These are phyloP conservation scores for Dispira parvispora DNA, from an alignment of 192 early-diverging fungal genomes.

Conservation along the genomic window DNA sequence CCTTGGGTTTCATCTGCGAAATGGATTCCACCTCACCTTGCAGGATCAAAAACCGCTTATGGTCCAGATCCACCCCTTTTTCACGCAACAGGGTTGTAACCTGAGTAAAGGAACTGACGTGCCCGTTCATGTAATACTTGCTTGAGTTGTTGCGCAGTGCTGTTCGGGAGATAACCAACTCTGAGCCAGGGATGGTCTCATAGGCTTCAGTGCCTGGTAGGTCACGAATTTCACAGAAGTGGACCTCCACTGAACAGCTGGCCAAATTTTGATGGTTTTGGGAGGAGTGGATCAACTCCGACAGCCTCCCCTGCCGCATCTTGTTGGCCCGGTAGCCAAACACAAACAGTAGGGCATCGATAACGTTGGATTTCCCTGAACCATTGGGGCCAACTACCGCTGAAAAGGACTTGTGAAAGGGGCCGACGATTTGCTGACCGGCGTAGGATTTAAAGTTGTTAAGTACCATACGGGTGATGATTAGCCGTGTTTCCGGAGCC, in stretches of 20 bases:
- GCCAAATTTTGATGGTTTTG: conserved; percentile 47
- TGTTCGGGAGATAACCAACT: conserved; percentile 62
- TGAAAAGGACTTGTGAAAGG: conserved; percentile 73
- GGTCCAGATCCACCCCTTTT: conserved; percentile 89
- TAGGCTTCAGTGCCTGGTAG: conserved; percentile 41
- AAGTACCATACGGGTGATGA: conserved; percentile 73
- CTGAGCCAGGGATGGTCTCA: conserved; percentile 41
- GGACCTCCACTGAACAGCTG: conserved; percentile 77
- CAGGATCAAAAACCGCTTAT: conserved; percentile 94
- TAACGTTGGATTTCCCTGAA: conserved; percentile 97
- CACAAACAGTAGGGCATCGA: conserved; percentile 93
- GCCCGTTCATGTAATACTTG: conserved; percentile 58
- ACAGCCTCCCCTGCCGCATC: conserved; percentile 89
- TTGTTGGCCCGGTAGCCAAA: conserved; percentile 97
- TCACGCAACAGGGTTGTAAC: conserved; percentile 66
- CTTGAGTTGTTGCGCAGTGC: conserved; percentile 49
- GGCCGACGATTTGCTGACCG: conserved; percentile 79
- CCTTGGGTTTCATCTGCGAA: conserved; percentile 93
- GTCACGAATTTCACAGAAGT: conserved; percentile 86
- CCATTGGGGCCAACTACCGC: conserved; percentile 92
- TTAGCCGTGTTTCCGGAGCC: conserved; percentile 22
- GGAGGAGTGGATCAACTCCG: conserved; percentile 91
- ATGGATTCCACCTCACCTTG: conserved; percentile 99
- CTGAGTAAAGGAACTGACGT: conserved; percentile 52
- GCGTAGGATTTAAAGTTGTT: conserved; percentile 96